Evolutionary conservation across 441 rosid species (phyloP).

Genomic region (Eutrema salsugineum): DNA sequence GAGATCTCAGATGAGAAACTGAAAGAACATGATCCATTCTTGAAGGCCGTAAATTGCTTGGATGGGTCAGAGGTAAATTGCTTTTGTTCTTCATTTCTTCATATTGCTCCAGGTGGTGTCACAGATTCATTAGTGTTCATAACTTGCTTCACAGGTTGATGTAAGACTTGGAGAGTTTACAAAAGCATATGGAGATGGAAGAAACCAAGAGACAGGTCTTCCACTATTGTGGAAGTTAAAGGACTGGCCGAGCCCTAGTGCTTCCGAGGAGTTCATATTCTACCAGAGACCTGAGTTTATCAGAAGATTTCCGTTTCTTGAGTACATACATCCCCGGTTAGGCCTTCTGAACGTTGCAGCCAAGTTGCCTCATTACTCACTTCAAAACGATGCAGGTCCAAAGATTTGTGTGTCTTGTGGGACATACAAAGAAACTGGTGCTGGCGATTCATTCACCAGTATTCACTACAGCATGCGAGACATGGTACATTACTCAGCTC

Average conservation of each 20-base stretch:
- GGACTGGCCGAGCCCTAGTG: conserved; percentile 96
- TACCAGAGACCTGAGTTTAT: conserved; percentile 88
- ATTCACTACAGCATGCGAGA: conserved; percentile 85
- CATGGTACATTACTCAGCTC: conserved; percentile 55
- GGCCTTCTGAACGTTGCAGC: conserved; percentile 97
- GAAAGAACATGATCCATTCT: conserved; percentile 58
- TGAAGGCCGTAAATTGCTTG: conserved; percentile 76
- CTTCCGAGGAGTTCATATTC: conserved; percentile 86
- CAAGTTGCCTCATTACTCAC: conserved; percentile 90
- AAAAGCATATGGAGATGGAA: conserved; percentile 69
- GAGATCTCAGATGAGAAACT: conserved; percentile 71
- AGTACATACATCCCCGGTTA: conserved; percentile 86
- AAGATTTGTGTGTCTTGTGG: conserved; percentile 85
- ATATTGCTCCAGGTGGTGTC: conserved; percentile 7
- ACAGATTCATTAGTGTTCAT: conserved; percentile 16
- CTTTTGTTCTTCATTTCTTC: conserved; percentile 10
- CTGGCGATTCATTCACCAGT: conserved; percentile 58
- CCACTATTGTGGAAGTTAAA: conserved; percentile 70
- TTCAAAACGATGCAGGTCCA: conserved; percentile 95
- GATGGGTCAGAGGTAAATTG: conserved; percentile 69
- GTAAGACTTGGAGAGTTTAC: conserved; percentile 68
- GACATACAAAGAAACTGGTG: conserved; percentile 49
- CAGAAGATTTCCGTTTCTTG: conserved; percentile 83
- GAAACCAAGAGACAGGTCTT: conserved; percentile 43
- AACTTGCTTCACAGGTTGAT: conserved; percentile 57